These are phyloP conservation scores for Chalciporus sphaerocephalus DNA, from an alignment of 768 basidiomycete genomes.

Conservation along the genomic window DNA sequence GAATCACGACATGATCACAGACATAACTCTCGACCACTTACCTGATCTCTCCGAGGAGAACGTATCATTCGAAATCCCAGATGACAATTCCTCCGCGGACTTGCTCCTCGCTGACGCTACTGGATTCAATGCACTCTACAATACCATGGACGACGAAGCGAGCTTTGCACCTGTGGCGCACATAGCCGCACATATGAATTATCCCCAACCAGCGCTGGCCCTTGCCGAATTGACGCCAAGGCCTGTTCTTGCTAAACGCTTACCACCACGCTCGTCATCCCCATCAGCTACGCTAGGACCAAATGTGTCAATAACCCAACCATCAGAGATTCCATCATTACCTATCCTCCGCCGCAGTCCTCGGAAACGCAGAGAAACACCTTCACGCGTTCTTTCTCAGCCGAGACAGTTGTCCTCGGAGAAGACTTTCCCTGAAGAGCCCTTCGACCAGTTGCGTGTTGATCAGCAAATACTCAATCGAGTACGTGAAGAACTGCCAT, in stretches of 20 bases:
- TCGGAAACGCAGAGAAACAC: conserved; percentile 12
- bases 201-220: conserved; percentile 33
- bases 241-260: conserved; percentile 14
- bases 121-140: conserved; percentile 38
- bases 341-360: conserved; percentile 14
- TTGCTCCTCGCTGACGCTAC: conserved; percentile 40
- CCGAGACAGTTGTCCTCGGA: conserved; percentile 1
- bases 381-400: background rate
- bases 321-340: conserved; percentile 6
- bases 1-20: conserved; percentile 27
- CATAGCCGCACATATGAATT: conserved; percentile 5
- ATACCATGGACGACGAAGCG: conserved; percentile 29
- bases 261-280: conserved; percentile 1
- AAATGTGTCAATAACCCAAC: conserved; percentile 1
- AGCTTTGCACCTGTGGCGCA: conserved; percentile 35
- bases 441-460: conserved; percentile 16
- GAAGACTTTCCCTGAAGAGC: conserved; percentile 25
- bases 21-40: conserved; percentile 49
- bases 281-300: conserved; percentile 9
- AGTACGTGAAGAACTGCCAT: conserved; percentile 2
- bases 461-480: conserved; percentile 17
- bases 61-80: conserved; percentile 49
- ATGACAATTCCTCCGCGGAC: conserved; percentile 29
- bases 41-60: conserved; percentile 48
- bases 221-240: conserved; percentile 42